Base-by-base conservation (phyloP, 257 asterid species). In the Nicotiana tomentosiformis region DNA sequence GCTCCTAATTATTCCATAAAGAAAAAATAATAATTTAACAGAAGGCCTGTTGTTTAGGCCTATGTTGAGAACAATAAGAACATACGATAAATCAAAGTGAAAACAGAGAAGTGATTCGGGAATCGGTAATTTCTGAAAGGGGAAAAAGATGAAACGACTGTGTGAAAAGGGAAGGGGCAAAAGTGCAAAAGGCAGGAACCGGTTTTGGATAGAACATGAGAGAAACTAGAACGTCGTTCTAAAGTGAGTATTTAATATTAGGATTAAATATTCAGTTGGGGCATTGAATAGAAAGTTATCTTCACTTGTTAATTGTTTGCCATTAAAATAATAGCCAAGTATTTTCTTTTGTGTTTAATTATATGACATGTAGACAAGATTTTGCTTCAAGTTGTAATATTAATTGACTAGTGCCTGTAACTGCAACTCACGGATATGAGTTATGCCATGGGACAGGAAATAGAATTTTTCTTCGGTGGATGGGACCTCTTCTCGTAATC, bases 111-210 rank as follows among this genome's bases (percentile, higher is more conserved):
- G 16, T 14, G 87, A 84, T 79, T 68, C 5, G 5, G 5, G 37
- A 33, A 33, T 6, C 4, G 37, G 37, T 0, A 33, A 33, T 33
- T 33, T 33, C 37, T 78, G 65, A 12, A 83, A 82, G 16, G 77
- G 9, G 55, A 84, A 86, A 69, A 65, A 81, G 82, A 83, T 83
- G 82, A 61, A 80, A 81, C 32, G 35, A 37, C 9, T 29, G 26
- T 30, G 53, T 67, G 77, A 82, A 80, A 77, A 78, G 78, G 49
- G 60, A 69, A 76, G 83, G 76, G 85, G 32, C 77, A 89, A 92
- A 91, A 90, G 93, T 86, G 93, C 91, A 66, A 61, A 72, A 80
- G 33, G 55, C 90, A 89, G 97, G 97, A 81, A 92, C 96, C 93
- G 86, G 77, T 53, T 86, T 70, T 20, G 88, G 93, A 92, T 88